Base-by-base conservation (phyloP, 73 alveolate genomes). In the Blepharisma stoltei region DNA sequence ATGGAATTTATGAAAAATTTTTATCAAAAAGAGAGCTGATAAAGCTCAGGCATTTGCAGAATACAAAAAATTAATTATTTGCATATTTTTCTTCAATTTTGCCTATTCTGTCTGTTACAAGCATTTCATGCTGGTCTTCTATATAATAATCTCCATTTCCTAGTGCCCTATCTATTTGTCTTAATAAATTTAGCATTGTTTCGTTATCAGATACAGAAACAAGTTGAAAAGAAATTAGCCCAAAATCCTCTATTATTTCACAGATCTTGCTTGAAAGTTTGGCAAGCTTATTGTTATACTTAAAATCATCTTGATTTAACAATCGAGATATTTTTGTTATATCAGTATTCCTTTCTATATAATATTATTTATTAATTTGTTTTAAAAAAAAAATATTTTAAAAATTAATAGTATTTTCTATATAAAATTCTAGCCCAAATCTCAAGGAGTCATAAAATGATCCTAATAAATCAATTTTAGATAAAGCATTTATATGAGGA, bases 401-500 rank as follows among this genome's bases (percentile, higher is more conserved):
- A n/a, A n/a, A n/a, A n/a, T n/a, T n/a, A n/a, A n/a, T n/a, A n/a
- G n/a, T n/a, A n/a, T n/a, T n/a, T n/a, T n/a, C n/a, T n/a, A n/a
- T n/a, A 43, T 44, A 69, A 44, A 46, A 44, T 21, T 69, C 79
- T 23, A 69, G 43, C 14, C 45, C 25, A 44, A 69, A 69, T 7
- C 32, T n/a, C 37, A 44, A 25, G 0, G 11, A 71, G 21, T 43
- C 27, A 5, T 73, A n/a, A 73, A 55, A 27, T 20, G 6, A 6
- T 7, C 81, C 23, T 9, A 90, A 77, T 71, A 86, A 50, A 76
- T 90, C 96, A 41, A 89, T 79, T 84, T 90, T 90, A 54, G 92
- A 78, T 37, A 90, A 73, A 54, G 86, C 90, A 43, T 80, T 90
- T 65, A 98, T 50, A 89, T 97, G 99, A 7, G 99, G 99, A 38